Conservation (phyloP, 768 basidiomycete genomes). For the Hemileccinum rubropunctum region DNA sequence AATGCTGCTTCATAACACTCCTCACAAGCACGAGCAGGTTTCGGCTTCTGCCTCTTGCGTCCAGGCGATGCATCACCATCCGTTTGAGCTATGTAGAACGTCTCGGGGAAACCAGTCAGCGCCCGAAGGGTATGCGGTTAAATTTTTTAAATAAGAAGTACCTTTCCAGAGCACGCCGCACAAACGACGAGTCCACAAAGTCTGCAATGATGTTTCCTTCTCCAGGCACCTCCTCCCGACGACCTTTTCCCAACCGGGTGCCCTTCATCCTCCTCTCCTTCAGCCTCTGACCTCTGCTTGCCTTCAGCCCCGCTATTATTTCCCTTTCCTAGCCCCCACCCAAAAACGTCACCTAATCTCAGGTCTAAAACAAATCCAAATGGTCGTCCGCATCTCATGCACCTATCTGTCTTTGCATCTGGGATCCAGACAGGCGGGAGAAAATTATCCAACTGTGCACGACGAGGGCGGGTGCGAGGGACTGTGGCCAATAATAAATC, state of each 20-base stretch:
- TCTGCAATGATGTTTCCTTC: conserved; percentile 83
- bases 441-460: conserved; percentile 48
- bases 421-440: conserved; percentile 93
- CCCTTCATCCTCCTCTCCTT: conserved; percentile 5
- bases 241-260: conserved; percentile 6
- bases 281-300: conserved; percentile 12
- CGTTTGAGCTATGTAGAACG: conserved; percentile 65
- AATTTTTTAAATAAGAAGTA: conserved; percentile 30
- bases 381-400: conserved; percentile 77
- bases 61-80: conserved; percentile 37
- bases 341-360: conserved; percentile 25
- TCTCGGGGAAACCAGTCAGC: conserved; percentile 43
- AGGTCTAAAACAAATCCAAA: conserved; percentile 54
- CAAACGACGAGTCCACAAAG: conserved; percentile 87
- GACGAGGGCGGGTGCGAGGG: conserved; percentile 15
- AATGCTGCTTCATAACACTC: conserved; percentile 87
- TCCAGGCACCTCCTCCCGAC: conserved; percentile 29
- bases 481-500: background rate
- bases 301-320: conserved; percentile 23
- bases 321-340: conserved; percentile 38
- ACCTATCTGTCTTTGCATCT: conserved; percentile 75
- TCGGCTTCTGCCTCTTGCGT: conserved; percentile 43
- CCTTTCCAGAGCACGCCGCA: conserved; percentile 76
- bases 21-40: conserved; percentile 79
- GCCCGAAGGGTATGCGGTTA: background rate